These are phyloP conservation scores for Ustilago bromivora DNA, from an alignment of 1,284 basidiomycete species.

Conservation along the genomic window DNA sequence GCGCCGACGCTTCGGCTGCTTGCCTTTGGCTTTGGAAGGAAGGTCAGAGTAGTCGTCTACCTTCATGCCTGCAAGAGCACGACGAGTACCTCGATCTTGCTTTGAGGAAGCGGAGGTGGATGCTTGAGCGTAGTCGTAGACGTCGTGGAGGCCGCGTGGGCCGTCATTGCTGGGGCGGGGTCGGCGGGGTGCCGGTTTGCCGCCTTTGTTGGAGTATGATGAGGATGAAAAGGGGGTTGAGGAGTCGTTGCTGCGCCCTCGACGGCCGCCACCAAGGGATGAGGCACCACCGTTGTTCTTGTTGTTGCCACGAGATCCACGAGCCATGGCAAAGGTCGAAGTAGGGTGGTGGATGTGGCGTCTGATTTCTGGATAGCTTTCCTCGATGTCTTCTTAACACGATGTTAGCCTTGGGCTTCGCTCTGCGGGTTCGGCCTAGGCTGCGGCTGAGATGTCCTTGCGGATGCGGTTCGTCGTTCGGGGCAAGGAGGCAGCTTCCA, in stretches of 20 bases:
- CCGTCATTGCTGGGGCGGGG: conserved; percentile 7
- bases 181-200: conserved; percentile 19
- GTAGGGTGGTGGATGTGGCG: not conserved
- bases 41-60: conserved; percentile 37
- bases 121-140: conserved; percentile 37
- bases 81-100: conserved; percentile 28
- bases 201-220: conserved; percentile 24
- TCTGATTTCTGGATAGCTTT: no score
- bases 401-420: no score
- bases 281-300: conserved; percentile 7
- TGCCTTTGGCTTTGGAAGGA: conserved; percentile 41
- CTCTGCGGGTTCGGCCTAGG: no score
- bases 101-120: conserved; percentile 33
- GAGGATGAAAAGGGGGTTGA: conserved; percentile 33
- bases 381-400: no score
- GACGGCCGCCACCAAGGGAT: conserved; percentile 18
- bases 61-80: conserved; percentile 35
- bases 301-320: not conserved
- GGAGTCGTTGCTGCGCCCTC: conserved; percentile 7
- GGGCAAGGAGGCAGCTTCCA: not conserved
- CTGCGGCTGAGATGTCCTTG: no score
- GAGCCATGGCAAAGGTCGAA: not conserved
- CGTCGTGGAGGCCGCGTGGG: conserved; percentile 27
- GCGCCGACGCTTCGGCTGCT: conserved; percentile 13
- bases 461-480: not conserved